A percentile compares a stretch with the other conserved stretches of the same genome.
phyloP scores from a whole-genome alignment of 345 rosid genomes.

The Pistacia integerrima region DNA sequence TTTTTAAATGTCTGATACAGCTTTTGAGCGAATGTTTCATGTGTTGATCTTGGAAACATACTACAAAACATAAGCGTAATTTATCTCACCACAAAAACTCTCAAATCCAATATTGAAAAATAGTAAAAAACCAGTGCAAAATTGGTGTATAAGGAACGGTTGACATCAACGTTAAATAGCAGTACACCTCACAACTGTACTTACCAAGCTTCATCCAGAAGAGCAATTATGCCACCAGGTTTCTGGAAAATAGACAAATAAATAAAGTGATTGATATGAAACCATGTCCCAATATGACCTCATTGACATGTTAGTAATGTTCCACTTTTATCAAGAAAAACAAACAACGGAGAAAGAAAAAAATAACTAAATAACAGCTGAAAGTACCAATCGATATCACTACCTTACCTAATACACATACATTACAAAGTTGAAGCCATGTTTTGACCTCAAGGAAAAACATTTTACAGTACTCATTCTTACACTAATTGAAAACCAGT shows the following conservation, averaged over 20 bases:
- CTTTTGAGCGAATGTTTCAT: constrained; percentile 98
- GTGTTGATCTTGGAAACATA: constrained; percentile 99
- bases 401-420: neutral
- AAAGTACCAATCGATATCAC: neutral
- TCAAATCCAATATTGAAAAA: constrained; percentile 6
- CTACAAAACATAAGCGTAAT: constrained; percentile 47
- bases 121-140: too few relatives aligned
- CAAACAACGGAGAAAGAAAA: too few relatives aligned
- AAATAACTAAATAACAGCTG: neutral
- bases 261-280: neutral
- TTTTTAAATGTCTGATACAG: constrained; percentile 93
- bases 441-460: neutral
- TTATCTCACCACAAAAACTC: constrained; percentile 22
- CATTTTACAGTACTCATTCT: neutral
- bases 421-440: neutral
- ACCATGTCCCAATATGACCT: neutral
- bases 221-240: constrained; percentile 99
- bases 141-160: neutral
- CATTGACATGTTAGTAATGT: neutral
- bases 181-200: constrained; percentile 23
- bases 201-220: constrained; percentile 99
- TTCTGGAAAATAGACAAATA: constrained; percentile 58
- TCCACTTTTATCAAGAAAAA: constrained; percentile 3
- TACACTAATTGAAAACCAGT: neutral
- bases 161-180: constrained; percentile 3